A percentile compares a stretch with the other conserved stretches of the same genome.
phyloP scores from a whole-genome alignment of 1,139 yeast species.

The Schwanniomyces etchellsii region DNA sequence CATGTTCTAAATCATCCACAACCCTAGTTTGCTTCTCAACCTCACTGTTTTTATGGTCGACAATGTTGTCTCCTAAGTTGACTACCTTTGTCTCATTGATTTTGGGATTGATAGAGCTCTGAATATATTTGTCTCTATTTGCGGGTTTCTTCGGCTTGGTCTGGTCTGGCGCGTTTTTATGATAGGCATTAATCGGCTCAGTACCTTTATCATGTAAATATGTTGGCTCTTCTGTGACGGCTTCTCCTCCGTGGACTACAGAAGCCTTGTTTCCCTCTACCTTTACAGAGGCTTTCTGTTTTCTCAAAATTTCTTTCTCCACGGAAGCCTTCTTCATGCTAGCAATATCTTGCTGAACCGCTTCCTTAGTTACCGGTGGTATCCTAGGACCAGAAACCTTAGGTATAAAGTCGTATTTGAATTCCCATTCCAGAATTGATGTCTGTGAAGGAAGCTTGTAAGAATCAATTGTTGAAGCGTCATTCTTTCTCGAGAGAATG shows the following conservation, averaged over 20 bases:
- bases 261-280: conserved; percentile 40
- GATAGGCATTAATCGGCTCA: conserved; percentile 17
- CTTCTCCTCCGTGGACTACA: conserved; percentile 43
- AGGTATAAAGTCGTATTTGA: conserved; percentile 47
- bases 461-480: conserved; percentile 42
- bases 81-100: conserved; percentile 34
- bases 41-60: conserved; percentile 31
- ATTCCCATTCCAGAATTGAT: conserved; percentile 45
- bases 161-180: conserved; percentile 6
- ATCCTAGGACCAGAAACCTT: conserved; percentile 41
- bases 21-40: conserved; percentile 24
- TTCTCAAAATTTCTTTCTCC: conserved; percentile 35
- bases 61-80: conserved; percentile 31
- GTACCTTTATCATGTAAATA: conserved; percentile 33
- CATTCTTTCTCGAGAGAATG: conserved; percentile 30
- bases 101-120: conserved; percentile 37
- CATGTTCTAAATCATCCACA: conserved; percentile 39
- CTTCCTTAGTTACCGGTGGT: conserved; percentile 48
- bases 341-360: conserved; percentile 45
- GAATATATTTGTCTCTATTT: conserved; percentile 39
- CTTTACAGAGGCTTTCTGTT: conserved; percentile 35
- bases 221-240: conserved; percentile 35
- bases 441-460: conserved; percentile 42
- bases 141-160: conserved; percentile 24
- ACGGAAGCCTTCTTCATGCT: conserved; percentile 35